A percentile compares a stretch with the other conserved stretches of the same genome.
Evolutionary conservation across 2,329 filamentous ascomycete species (phyloP).

Genomic region (Dactylellina drechsleri): DNA sequence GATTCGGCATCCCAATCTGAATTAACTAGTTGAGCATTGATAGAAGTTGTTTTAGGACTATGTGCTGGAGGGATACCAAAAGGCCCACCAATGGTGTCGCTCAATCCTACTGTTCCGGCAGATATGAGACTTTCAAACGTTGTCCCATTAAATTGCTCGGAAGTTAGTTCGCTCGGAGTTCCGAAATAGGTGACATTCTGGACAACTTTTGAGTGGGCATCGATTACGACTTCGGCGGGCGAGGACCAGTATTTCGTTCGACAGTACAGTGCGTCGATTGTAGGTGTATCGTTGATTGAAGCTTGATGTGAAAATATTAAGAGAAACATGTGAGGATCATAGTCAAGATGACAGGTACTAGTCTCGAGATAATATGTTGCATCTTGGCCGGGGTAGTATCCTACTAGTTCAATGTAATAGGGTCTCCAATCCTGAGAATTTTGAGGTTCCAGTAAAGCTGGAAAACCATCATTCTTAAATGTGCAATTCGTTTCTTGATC

Average conservation of each 20-base stretch:
- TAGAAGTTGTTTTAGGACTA: background rate
- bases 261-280: constrained; percentile 43
- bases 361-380: constrained; percentile 36
- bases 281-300: constrained; percentile 21
- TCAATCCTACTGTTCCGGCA: constrained; percentile 8
- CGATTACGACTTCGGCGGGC: constrained; percentile 45
- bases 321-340: constrained; percentile 41
- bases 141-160: constrained; percentile 23
- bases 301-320: constrained; percentile 37
- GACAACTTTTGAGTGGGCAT: constrained; percentile 33
- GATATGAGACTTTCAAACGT: constrained; percentile 38
- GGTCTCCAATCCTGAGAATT: constrained; percentile 26
- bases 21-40: constrained; percentile 30
- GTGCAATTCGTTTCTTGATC: constrained; percentile 38
- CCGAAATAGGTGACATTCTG: constrained; percentile 38
- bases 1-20: constrained; percentile 37
- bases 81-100: background rate
- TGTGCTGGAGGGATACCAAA: constrained; percentile 17
- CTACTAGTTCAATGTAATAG: constrained; percentile 32
- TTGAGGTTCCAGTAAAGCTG: background rate
- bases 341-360: constrained; percentile 1
- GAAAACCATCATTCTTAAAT: constrained; percentile 15
- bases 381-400: constrained; percentile 28
- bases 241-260: constrained; percentile 37
- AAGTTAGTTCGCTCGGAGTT: background rate